Base-by-base conservation (phyloP, 2,329 filamentous ascomycete species). In the Pseudocercospora fuligena region DNA sequence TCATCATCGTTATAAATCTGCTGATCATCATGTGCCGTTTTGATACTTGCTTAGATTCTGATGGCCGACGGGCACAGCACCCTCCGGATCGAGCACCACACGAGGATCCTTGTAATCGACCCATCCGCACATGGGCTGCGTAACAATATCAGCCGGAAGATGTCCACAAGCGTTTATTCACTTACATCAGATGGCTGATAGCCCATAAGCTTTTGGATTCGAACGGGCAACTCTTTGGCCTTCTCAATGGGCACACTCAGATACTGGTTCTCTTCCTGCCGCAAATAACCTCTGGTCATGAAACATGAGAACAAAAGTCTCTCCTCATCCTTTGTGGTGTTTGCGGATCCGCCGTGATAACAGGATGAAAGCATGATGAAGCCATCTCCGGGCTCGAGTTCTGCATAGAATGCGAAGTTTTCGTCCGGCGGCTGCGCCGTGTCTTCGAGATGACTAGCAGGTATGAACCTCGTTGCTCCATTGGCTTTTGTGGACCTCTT, bases 341-440 rank as follows among this genome's bases (percentile, higher is more conserved):
- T 61, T 7, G 60, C 60, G 23, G 23, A 31, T 2, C 60, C 60
- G 60, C 60, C 43, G 11, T 53, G 60, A 21, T 61, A 61, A 47
- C 60, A 61, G 23, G 23, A 31, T 14, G 60, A 61, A 4, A 61
- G 60, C 43, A 61, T 29, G 16, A 61, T 53, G 43, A 61, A 53
- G 12, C 60, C 60, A 36, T 61, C 60, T 29, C 60, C 60, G 8
- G 60, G 60, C n/a, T 61, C 47, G 12, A 61, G 46, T n/a, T 61
- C 60, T 1, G 60, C 60, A 40, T 61, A 61, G 8, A 23, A 31
- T 29, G 60, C 60, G n/a, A 36, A 61, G 31, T 53, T 31, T n/a
- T 61, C 60, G n/a, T 61, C 60, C 19, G 60, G 46, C 14, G 60
- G 60, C 31, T 53, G 60, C 2, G 49, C 31, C 2, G 60, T 61